Percentiles rank a stretch among this genome's conserved stretches.
These are phyloP conservation scores for Stenocarpella maydis DNA, from an alignment of 2,329 filamentous ascomycete genomes.

Conservation along the genomic window DNA sequence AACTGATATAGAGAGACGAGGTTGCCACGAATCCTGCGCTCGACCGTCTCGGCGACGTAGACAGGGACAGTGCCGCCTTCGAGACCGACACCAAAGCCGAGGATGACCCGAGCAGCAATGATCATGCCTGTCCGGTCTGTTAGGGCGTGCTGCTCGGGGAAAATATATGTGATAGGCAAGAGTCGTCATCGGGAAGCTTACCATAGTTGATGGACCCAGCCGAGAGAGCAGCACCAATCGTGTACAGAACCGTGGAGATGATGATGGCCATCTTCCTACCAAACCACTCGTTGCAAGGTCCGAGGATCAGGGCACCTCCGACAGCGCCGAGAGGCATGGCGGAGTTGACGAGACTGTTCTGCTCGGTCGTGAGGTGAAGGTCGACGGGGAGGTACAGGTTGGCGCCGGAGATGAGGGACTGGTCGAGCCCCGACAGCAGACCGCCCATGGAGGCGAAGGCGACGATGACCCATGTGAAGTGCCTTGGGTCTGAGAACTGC, in stretches of 20 bases:
- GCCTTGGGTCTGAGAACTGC: conserved; percentile 66
- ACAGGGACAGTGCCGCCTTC: conserved; percentile 79
- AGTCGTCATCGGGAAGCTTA: conserved; percentile 36
- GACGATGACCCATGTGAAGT: conserved; percentile 74
- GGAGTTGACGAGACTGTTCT: conserved; percentile 73
- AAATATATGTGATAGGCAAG: not conserved
- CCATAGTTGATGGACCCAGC: conserved; percentile 73
- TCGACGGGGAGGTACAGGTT: conserved; percentile 71
- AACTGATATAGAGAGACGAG: conserved; percentile 78
- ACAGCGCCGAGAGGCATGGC: conserved; percentile 78
- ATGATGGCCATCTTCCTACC: conserved; percentile 75
- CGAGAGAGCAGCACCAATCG: conserved; percentile 72
- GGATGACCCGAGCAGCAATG: conserved; percentile 70
- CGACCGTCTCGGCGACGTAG: conserved; percentile 78
- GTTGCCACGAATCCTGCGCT: conserved; percentile 72
- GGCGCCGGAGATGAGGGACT: conserved; percentile 76
- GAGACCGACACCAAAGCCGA: conserved; percentile 75
- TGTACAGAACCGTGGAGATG: conserved; percentile 74
- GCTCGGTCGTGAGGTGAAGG: conserved; percentile 60
- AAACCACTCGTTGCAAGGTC: conserved; percentile 72
- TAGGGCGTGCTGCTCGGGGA: not conserved
- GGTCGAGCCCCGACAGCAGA: conserved; percentile 75
- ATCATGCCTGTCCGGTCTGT: conserved; percentile 65
- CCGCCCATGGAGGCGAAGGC: conserved; percentile 80
- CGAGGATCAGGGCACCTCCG: conserved; percentile 72